A percentile compares a stretch with the other conserved stretches of the same genome.
These are phyloP conservation scores for Grifola frondosa DNA, from an alignment of 1,284 basidiomycete species.

Conservation along the genomic window DNA sequence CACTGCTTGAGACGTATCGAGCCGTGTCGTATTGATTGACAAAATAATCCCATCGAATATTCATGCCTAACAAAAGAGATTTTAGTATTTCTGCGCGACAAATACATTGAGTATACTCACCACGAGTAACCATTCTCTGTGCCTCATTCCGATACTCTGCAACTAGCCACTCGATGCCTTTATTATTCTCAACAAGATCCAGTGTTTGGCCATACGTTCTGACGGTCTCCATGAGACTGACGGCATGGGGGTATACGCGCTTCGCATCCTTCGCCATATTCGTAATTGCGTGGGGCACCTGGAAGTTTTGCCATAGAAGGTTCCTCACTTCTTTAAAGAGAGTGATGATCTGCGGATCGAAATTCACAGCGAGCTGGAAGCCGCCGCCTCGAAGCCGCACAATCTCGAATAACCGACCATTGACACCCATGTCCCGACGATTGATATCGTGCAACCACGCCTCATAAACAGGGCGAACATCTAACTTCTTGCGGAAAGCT, in stretches of 20 bases:
- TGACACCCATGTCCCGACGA: conserved; percentile 87
- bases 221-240: conserved; percentile 97
- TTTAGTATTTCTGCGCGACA: not conserved
- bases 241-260: conserved; percentile 96
- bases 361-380: conserved; percentile 92
- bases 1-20: conserved; percentile 67
- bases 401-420: conserved; percentile 96
- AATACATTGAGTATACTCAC: conserved; percentile 38
- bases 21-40: conserved; percentile 88
- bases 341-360: conserved; percentile 96
- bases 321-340: conserved; percentile 98
- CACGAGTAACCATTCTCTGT: conserved; percentile 87
- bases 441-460: conserved; percentile 97
- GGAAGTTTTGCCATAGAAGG: conserved; percentile 92
- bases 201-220: conserved; percentile 94
- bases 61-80: conserved; percentile 61
- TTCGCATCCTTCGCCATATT: conserved; percentile 99
- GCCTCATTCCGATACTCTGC: conserved; percentile 90
- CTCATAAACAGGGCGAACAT: conserved; percentile 91
- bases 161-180: conserved; percentile 89
- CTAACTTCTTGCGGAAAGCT: conserved; percentile 94
- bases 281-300: conserved; percentile 90
- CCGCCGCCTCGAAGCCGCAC: conserved; percentile 79
- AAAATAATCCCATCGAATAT: conserved; percentile 95
- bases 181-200: conserved; percentile 85